Evolutionary conservation across 306 rosid species (phyloP), one percentile per base, ranked within the genome.

Genomic region (Quercus mongolica): DNA sequence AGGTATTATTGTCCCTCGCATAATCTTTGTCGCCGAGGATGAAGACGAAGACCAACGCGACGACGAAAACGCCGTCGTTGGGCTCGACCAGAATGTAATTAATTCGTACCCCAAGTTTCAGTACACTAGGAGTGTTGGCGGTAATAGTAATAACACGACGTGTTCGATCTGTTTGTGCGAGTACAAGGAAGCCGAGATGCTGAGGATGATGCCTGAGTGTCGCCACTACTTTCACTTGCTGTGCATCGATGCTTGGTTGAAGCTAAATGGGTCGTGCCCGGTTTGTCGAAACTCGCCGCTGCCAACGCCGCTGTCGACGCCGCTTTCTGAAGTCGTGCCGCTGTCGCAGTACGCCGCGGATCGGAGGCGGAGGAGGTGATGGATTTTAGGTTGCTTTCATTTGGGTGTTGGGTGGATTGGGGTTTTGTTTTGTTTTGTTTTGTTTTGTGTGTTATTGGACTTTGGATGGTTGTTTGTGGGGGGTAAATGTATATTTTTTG

Each of bases 131-230:
- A 84, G 81, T 54, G 90, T 82, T 3, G 63, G 49, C 5, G 69
- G 38, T 14, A 75, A 14, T 20, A 0, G 57, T 12, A 68, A 78
- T 1, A 82, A 80, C 1, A 51, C 78, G 41, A 82, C 87, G 15
- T 95, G 99, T 56, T 95, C 99, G 69, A 91, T 95, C 63, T 95
- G 99, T 13, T 76, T 95, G 74, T 90, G 97, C 65, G 98, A 95
- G 73, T 95, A 92, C 46, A 88, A 85, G 85, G 98, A 90, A 0
- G 79, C 85, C 61, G 99, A 95, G 91, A 90, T 92, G 98, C 54
- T 95, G 58, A 76, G 99, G 85, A 91, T 95, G 99, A 95, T 95
- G 99, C 99, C 98, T 0, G 98, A 95, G 81, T 95, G 99, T 67
- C 76, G 93, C 14, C 99, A 95, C 78, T 87, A 65, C 72, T 95